Percentiles rank a stretch among this genome's conserved stretches.
phyloP scores from a whole-genome alignment of 2,329 filamentous ascomycete genomes.

The Fusarium duplospermum region DNA sequence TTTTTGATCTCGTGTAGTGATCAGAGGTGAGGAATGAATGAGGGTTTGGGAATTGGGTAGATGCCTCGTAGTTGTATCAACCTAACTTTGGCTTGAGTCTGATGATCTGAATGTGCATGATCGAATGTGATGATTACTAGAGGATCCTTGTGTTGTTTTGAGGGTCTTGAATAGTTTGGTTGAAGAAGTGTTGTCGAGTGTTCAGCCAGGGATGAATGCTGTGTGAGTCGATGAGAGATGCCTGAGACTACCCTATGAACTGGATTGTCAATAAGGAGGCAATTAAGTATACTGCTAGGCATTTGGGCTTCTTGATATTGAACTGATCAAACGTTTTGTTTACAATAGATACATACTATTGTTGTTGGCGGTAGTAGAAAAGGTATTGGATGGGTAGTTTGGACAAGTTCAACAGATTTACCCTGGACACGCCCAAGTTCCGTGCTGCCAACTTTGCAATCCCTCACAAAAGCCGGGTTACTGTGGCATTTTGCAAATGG shows the following conservation, averaged over 20 bases:
- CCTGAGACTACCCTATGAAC: not conserved
- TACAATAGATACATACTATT: not conserved
- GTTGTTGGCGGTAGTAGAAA: not conserved
- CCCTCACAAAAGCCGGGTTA: not conserved
- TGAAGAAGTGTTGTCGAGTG: not conserved
- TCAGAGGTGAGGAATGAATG: not conserved
- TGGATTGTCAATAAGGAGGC: not conserved
- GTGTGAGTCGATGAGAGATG: not conserved
- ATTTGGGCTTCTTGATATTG: not conserved
- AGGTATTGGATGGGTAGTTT: not conserved
- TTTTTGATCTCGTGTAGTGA: not conserved
- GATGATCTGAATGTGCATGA: not conserved
- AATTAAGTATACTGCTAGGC: not conserved
- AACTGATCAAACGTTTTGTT: accelerated
- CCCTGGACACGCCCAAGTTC: not conserved
- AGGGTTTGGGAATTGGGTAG: not conserved
- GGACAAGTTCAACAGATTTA: not conserved
- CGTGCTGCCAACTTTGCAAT: not conserved
- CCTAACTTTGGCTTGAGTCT: not conserved
- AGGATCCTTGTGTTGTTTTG: not conserved
- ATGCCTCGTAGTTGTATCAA: not conserved
- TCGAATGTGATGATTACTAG: not conserved
- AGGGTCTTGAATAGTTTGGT: not conserved
- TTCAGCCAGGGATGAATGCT: not conserved
- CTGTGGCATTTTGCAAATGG: not conserved